These are phyloP conservation scores for Claviceps spartinae DNA, from an alignment of 2,329 filamentous ascomycete species.

Conservation along the genomic window DNA sequence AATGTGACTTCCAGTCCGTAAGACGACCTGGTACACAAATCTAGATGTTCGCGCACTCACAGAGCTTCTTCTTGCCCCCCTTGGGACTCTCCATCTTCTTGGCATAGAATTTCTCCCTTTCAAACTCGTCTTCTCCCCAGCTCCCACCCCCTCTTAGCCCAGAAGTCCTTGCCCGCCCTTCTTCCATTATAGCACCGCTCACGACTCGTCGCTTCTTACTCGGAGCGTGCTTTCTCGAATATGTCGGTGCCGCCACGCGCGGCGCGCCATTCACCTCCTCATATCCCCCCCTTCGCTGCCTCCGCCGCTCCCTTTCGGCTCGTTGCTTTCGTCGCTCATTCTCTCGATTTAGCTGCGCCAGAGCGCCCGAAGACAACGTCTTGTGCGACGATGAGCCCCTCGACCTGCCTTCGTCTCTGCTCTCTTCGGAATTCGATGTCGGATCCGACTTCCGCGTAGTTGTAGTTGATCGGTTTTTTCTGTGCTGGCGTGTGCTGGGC, in stretches of 20 bases:
- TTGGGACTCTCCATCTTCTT: slow-evolving; percentile 31
- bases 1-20: no score
- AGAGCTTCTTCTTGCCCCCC: slow-evolving; percentile 46
- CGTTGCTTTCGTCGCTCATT: slow-evolving; percentile 39
- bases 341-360: slow-evolving; percentile 51
- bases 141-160: slow-evolving; percentile 30
- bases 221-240: slow-evolving; percentile 21
- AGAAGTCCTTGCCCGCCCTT: slow-evolving; percentile 35
- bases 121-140: slow-evolving; percentile 28
- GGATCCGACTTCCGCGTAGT: slow-evolving; percentile 19
- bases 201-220: slow-evolving; percentile 48
- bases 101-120: slow-evolving; percentile 33
- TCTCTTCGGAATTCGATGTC: slow-evolving; percentile 18
- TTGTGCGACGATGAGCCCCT: slow-evolving; percentile 9
- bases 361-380: slow-evolving; percentile 35
- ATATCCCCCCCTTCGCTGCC: slow-evolving; percentile 6
- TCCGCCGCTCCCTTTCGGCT: slow-evolving; percentile 19
- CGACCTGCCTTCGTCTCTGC: slow-evolving; percentile 13
- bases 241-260: slow-evolving; percentile 7
- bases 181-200: slow-evolving; percentile 56
- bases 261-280: neutral
- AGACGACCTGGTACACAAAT: neutral
- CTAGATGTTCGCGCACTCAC: slow-evolving; percentile 25
- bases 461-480: slow-evolving; percentile 21
- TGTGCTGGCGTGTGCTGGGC: slow-evolving; percentile 21